Evolutionary conservation across 2,329 filamentous ascomycete species (phyloP), one percentile per base, ranked within the genome.

Genomic region (Dryadomyces quercus-mongolicae): DNA sequence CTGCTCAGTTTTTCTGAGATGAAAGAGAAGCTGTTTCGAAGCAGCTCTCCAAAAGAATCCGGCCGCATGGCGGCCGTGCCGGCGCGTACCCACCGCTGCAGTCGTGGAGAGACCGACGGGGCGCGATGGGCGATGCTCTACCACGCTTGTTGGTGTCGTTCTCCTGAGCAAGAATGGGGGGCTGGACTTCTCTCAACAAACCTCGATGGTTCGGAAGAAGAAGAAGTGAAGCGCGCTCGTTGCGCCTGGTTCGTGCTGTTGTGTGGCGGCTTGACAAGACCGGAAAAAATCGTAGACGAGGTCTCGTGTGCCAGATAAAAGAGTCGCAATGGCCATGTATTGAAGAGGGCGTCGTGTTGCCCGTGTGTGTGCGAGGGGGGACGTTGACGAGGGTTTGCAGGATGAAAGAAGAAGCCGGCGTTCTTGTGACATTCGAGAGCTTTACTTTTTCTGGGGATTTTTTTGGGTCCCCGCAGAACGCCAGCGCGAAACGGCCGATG

Each of bases 11-110:
- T 51, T 25, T 59, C 58, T 1, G 57, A 58, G 12, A 61, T 45
- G 34, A 58, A 59, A 1, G 57, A 56, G 36, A 57, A 51, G 57
- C 59, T 57, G 42, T 59, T 56, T 45, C 53, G 45, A 15, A 59
- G 25, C 53, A 60, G 49, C 49, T 57, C 56, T 18, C 46, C 53
- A 22, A 57, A 8, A 21, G 16, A 34, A n/a, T 53, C 59, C n/a
- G 57, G 54, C 50, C 56, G 55, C 59, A 60, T 60, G 47, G 55
- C 56, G 44, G 57, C 54, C 34, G 25, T 53, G 16, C 21, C 31
- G 49, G 54, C 55, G 42, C 54, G 54, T 31, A 54, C 54, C 57
- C 57, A 57, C 51, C 31, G 16, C 22, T 53, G 25, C n/a, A 51
- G 51, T 20, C 16, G 40, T 13, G 25, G 5, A 10, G 18, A 9